Evolutionary conservation across 768 basidiomycete species (phyloP).

Genomic region (Lactarius evosmus): DNA sequence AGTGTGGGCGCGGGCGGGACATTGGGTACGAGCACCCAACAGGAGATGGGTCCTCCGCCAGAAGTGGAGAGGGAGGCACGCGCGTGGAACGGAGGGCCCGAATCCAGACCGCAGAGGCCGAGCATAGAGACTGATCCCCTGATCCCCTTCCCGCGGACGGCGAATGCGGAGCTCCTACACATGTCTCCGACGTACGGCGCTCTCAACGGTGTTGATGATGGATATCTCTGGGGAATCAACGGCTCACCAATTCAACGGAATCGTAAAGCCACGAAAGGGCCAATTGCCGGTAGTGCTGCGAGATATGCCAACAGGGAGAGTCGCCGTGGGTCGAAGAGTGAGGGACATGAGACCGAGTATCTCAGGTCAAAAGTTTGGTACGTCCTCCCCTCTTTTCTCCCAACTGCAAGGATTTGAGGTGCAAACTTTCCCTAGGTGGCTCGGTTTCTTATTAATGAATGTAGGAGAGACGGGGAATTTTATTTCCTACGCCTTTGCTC

Average conservation of each 20-base stretch:
- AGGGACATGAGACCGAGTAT: slow-evolving; percentile 67
- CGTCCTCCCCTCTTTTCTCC: slow-evolving; percentile 27
- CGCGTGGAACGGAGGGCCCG: slow-evolving; percentile 3
- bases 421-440: slow-evolving; percentile 59
- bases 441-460: slow-evolving; percentile 85
- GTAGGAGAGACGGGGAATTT: slow-evolving; percentile 90
- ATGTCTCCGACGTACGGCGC: slow-evolving; percentile 11
- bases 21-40: not conserved
- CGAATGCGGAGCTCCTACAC: not conserved
- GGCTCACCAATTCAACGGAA: slow-evolving; percentile 4
- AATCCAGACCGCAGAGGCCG: not conserved
- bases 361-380: slow-evolving; percentile 83
- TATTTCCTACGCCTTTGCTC: slow-evolving; percentile 84
- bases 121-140: slow-evolving; percentile 26
- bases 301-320: not conserved
- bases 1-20: slow-evolving; percentile 6
- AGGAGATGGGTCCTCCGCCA: not conserved
- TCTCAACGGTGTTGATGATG: not conserved
- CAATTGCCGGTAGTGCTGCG: not conserved
- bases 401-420: not conserved
- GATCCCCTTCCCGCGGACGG: slow-evolving; percentile 8
- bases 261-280: not conserved
- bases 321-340: slow-evolving; percentile 23
- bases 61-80: slow-evolving; percentile 24
- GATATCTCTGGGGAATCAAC: not conserved